A percentile compares a stretch with the other conserved stretches of the same genome.
Conservation (phyloP, 2,329 filamentous ascomycete genomes). For the Aspergillus costaricaensis region DNA sequence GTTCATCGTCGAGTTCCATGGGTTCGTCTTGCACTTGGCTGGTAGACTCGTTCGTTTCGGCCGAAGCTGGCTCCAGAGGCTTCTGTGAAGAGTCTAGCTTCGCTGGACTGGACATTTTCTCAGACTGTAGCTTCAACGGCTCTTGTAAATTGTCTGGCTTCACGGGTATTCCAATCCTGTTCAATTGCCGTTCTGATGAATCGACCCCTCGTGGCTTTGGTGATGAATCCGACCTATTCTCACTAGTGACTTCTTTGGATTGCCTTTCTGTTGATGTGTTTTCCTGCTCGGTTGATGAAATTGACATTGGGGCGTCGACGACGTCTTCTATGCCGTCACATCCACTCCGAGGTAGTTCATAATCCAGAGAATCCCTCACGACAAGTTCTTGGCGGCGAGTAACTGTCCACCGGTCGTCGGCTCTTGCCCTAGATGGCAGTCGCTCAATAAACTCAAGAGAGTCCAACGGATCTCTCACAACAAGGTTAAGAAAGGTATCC, state of each 20-base stretch:
- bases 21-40: neutral
- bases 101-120: neutral
- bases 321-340: neutral
- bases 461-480: slow-evolving; percentile 23
- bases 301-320: neutral
- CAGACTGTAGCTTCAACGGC: too few relatives aligned
- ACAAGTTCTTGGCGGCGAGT: neutral
- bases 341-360: neutral
- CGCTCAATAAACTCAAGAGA: slow-evolving; percentile 10
- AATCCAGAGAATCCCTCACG: neutral
- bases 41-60: neutral
- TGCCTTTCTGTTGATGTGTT: too few relatives aligned
- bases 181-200: too few relatives aligned
- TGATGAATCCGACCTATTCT: too few relatives aligned
- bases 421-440: neutral
- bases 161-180: too few relatives aligned
- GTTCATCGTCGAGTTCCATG: neutral
- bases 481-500: slow-evolving; percentile 23
- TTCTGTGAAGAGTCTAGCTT: neutral
- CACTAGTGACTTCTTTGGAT: too few relatives aligned
- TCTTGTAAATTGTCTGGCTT: too few relatives aligned
- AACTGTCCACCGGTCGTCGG: neutral
- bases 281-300: neutral
- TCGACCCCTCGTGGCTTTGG: too few relatives aligned
- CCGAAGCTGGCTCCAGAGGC: neutral